Conservation (phyloP, 495 filamentous ascomycete species). For the Aspergillus avenaceus region DNA sequence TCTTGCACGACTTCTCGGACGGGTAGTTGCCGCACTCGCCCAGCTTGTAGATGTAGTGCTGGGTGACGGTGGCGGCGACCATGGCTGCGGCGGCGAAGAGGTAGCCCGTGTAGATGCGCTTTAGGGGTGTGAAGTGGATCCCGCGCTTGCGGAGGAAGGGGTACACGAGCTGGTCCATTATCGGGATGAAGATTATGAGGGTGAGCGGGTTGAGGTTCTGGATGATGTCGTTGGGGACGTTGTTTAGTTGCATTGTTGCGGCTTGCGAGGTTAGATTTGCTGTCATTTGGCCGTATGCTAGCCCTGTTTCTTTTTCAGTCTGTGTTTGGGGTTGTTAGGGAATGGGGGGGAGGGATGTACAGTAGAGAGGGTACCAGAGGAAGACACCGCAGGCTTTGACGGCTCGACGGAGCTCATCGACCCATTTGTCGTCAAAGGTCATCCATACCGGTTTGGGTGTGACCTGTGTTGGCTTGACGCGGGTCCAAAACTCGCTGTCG, state of each 20-base stretch:
- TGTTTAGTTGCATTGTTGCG: constrained; percentile 44
- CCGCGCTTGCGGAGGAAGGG: constrained; percentile 54
- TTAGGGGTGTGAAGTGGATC: constrained; percentile 62
- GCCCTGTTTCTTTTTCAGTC: constrained; percentile 21
- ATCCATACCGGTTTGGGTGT: constrained; percentile 55
- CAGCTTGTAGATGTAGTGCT: constrained; percentile 62
- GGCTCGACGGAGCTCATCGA: constrained; percentile 48
- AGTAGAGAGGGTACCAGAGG: constrained; percentile 59
- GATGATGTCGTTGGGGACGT: constrained; percentile 66
- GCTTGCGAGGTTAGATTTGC: constrained; percentile 61
- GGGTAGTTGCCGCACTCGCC: constrained; percentile 49
- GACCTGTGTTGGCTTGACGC: constrained; percentile 60
- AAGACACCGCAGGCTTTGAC: constrained; percentile 53
- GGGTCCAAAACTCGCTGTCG: constrained; percentile 55
- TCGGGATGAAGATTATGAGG: constrained; percentile 65
- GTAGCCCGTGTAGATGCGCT: constrained; percentile 65
- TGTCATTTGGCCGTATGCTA: constrained; percentile 54
- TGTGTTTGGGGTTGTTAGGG: not conserved
- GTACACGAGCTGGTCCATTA: constrained; percentile 63
- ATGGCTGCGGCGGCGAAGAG: constrained; percentile 56
- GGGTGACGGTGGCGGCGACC: constrained; percentile 56
- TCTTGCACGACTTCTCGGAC: constrained; percentile 33
- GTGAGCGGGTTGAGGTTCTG: constrained; percentile 67
- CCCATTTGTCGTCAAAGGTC: constrained; percentile 55
- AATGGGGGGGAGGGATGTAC: constrained; percentile 6